These are phyloP conservation scores for Blakeslea trispora DNA, from an alignment of 371 early-diverging fungal species.

Conservation along the genomic window DNA sequence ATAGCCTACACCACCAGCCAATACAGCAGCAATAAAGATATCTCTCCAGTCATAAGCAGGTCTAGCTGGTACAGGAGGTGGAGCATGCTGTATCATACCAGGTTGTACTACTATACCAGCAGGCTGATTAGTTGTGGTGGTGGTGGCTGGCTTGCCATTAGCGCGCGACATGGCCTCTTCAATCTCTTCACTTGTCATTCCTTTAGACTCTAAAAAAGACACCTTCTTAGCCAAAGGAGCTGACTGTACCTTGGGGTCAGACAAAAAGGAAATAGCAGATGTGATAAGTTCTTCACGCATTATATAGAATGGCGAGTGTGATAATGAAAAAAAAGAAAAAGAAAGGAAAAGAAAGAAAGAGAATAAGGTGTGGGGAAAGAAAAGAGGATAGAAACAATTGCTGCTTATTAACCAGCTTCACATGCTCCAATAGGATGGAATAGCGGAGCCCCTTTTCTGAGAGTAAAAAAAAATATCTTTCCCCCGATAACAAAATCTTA, in stretches of 20 bases:
- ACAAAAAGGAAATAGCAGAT: constrained; percentile 89
- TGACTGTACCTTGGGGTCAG: constrained; percentile 90
- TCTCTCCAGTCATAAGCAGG: constrained; percentile 90
- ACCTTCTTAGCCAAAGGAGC: constrained; percentile 88
- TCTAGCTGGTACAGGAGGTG: constrained; percentile 71
- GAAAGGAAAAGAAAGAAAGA: neutral
- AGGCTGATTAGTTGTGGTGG: constrained; percentile 24
- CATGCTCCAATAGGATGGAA: neutral
- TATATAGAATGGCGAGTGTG: neutral
- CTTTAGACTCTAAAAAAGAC: constrained; percentile 94
- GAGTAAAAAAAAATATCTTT: no score
- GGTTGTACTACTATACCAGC: constrained; percentile 33
- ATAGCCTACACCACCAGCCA: constrained; percentile 86
- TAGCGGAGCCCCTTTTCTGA: no score
- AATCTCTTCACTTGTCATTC: constrained; percentile 90
- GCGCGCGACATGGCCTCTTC: constrained; percentile 83
- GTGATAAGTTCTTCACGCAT: constrained; percentile 82
- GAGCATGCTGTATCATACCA: constrained; percentile 36
- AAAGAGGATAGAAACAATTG: neutral
- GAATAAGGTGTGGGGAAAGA: constrained; percentile 14
- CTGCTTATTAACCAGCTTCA: constrained; percentile 9
- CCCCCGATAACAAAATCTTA: no score
- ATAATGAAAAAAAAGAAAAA: constrained; percentile 1
- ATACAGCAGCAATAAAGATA: constrained; percentile 85
- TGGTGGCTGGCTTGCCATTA: constrained; percentile 43